Evolutionary conservation across 2,329 filamentous ascomycete species (phyloP).

Genomic region (Dactylellina leptospora): DNA sequence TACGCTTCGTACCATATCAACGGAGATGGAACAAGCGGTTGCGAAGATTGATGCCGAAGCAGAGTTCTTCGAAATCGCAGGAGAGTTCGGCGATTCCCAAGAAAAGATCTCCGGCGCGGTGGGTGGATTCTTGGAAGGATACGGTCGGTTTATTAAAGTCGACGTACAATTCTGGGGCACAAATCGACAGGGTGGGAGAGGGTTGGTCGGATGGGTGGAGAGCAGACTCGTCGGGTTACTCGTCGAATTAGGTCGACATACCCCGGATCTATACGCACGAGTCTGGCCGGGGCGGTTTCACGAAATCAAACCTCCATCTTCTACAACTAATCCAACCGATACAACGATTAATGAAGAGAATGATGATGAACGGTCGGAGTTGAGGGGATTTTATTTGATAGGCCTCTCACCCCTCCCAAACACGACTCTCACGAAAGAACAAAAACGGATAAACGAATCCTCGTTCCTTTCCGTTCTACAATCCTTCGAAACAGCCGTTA

Average conservation of each 20-base stretch:
- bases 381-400: constrained; percentile 70
- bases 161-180: constrained; percentile 73
- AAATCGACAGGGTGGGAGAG: constrained; percentile 66
- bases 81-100: constrained; percentile 27
- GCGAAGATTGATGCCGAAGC: constrained; percentile 59
- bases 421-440: constrained; percentile 50
- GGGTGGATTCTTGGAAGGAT: constrained; percentile 65
- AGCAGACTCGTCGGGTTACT: constrained; percentile 67
- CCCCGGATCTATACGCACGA: constrained; percentile 66
- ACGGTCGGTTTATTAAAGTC: constrained; percentile 69
- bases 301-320: constrained; percentile 58
- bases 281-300: constrained; percentile 72
- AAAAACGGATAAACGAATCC: constrained; percentile 63
- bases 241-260: constrained; percentile 67
- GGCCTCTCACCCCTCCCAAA: constrained; percentile 62
- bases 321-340: not conserved
- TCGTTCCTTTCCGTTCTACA: constrained; percentile 63
- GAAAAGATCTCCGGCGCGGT: constrained; percentile 6
- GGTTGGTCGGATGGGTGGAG: constrained; percentile 72
- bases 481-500: constrained; percentile 62
- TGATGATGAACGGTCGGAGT: constrained; percentile 61
- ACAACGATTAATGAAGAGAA: constrained; percentile 43
- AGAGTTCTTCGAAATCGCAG: constrained; percentile 64
- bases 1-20: constrained; percentile 65
- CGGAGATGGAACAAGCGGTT: constrained; percentile 66